Percentiles rank a stretch among this genome's conserved stretches.
Conservation (phyloP, 768 basidiomycete species). For the Leccinum sublutescens region DNA sequence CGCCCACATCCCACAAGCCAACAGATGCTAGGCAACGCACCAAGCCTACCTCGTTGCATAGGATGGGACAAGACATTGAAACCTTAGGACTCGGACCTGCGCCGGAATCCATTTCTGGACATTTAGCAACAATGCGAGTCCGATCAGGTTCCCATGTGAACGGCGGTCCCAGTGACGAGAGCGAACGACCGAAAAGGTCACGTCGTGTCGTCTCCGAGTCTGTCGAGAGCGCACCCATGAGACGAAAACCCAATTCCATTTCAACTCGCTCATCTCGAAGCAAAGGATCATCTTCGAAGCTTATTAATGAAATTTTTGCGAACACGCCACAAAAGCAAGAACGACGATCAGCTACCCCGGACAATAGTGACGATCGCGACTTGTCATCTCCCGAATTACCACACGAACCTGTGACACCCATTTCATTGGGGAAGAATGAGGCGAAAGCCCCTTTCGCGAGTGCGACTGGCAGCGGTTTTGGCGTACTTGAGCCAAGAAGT, state of each 20-base stretch:
- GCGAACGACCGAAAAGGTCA: neutral
- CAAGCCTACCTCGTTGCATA: constrained; percentile 17
- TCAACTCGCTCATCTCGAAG: constrained; percentile 2
- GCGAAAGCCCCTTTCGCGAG: constrained; percentile 9
- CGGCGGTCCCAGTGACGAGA: neutral
- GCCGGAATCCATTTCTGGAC: constrained; percentile 30
- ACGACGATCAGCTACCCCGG: constrained; percentile 15
- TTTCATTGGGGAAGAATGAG: constrained; percentile 26
- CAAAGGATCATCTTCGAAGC: constrained; percentile 12
- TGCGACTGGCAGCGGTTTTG: constrained; percentile 16
- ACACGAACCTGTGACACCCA: constrained; percentile 32
- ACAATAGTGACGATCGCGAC: constrained; percentile 17
- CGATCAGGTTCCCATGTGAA: constrained; percentile 15
- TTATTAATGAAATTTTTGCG: neutral
- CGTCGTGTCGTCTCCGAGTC: constrained; percentile 25
- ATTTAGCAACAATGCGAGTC: constrained; percentile 23
- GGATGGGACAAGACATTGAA: constrained; percentile 5
- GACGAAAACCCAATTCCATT: constrained; percentile 4
- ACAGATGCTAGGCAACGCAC: constrained; percentile 5
- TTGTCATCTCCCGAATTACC: constrained; percentile 33
- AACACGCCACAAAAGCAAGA: constrained; percentile 4
- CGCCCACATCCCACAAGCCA: constrained; percentile 8
- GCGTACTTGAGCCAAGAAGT: constrained; percentile 46
- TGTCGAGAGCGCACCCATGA: constrained; percentile 2
- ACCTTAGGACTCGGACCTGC: constrained; percentile 18